A percentile compares a stretch with the other conserved stretches of the same genome.
These are phyloP conservation scores for Przewalskia tangutica DNA, from an alignment of 257 asterid genomes.

Conservation along the genomic window DNA sequence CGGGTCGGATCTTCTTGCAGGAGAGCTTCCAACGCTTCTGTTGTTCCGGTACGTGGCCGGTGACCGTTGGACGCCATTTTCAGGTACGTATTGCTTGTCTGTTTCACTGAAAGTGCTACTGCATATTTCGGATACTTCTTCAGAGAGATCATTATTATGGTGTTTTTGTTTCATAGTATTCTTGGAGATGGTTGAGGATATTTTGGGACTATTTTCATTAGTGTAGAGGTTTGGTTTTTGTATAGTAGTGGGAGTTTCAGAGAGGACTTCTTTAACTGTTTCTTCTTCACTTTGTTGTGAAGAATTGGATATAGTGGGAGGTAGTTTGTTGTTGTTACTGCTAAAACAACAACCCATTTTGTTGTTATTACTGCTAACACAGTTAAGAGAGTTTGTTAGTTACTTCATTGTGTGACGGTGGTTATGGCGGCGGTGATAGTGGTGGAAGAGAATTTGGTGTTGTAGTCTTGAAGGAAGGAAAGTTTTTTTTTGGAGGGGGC, in stretches of 20 bases:
- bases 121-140: conserved; percentile 23
- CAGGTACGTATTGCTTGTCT: conserved; percentile 12
- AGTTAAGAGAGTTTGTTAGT: not conserved
- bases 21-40: conserved; percentile 34
- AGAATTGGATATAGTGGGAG: not conserved
- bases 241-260: not conserved
- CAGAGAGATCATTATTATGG: conserved; percentile 10
- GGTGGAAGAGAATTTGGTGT: not conserved
- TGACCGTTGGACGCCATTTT: conserved; percentile 23
- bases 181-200: not conserved
- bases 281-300: conserved; percentile 6
- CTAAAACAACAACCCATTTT: conserved; percentile 5
- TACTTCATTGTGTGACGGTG: not conserved
- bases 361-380: not conserved
- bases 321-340: not conserved
- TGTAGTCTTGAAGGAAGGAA: not conserved
- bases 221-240: not conserved
- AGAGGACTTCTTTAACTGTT: conserved; percentile 13
- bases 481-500: too few relatives aligned
- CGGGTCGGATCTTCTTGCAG: conserved; percentile 36
- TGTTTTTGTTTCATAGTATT: not conserved
- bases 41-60: conserved; percentile 37
- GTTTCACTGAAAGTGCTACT: conserved; percentile 15
- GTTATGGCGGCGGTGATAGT: too few relatives aligned
- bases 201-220: not conserved